Percentiles rank a stretch among this genome's conserved stretches.
Conservation (phyloP, 371 early-diverging fungal species). For the Mucor circinelloides region DNA sequence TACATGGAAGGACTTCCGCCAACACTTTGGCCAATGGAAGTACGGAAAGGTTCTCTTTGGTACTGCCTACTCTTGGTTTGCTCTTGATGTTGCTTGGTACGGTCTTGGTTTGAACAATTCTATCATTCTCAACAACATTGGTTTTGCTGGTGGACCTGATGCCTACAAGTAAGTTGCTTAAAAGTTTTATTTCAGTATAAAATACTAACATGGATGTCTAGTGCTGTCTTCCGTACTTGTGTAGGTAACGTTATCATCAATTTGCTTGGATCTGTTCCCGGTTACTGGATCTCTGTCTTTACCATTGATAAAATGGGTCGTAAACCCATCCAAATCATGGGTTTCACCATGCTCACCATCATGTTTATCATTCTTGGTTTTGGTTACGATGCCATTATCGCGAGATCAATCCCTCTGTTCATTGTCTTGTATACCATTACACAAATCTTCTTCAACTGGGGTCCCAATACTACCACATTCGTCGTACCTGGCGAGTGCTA, state of each 20-base stretch:
- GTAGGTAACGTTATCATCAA: conserved; percentile 81
- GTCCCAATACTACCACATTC: conserved; percentile 86
- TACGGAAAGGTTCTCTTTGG: conserved; percentile 61
- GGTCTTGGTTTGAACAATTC: conserved; percentile 83
- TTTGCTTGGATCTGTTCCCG: conserved; percentile 83
- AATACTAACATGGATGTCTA: background rate
- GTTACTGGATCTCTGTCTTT: conserved; percentile 82
- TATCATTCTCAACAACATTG: conserved; percentile 65
- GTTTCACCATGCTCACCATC: conserved; percentile 54
- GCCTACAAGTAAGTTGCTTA: conserved; percentile 32
- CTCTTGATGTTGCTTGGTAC: conserved; percentile 87
- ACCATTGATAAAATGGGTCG: conserved; percentile 82
- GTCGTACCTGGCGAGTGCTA: conserved; percentile 85
- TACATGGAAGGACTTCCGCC: conserved; percentile 58
- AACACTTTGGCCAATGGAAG: conserved; percentile 59
- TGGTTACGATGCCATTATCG: conserved; percentile 48
- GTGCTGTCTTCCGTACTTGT: conserved; percentile 50
- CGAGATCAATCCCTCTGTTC: conserved; percentile 59
- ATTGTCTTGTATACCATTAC: conserved; percentile 74
- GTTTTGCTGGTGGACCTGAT: conserved; percentile 59
- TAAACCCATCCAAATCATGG: conserved; percentile 78
- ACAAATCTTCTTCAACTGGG: conserved; percentile 85
- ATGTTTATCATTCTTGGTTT: conserved; percentile 51
- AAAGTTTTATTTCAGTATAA: background rate
- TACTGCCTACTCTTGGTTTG: conserved; percentile 68